Evolutionary conservation across 768 basidiomycete species (phyloP), one percentile per base, ranked within the genome.

Genomic region (Coprinopsis strossmayeri): DNA sequence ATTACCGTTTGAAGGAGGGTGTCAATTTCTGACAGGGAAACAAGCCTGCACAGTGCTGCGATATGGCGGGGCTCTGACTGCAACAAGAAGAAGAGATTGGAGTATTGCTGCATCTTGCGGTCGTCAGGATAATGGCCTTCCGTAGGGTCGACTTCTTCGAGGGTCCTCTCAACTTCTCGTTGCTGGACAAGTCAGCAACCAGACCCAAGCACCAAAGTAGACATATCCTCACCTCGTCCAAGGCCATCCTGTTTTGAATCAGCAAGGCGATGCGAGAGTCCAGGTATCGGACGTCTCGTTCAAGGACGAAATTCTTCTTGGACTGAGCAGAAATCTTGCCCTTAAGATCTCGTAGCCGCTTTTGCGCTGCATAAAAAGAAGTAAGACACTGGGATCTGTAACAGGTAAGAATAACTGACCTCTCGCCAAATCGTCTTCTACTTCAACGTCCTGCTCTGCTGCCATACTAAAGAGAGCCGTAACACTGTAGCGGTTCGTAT

Each of bases 221-320:
- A 34, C 18, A n/a, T 24, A 37, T 42, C 69, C 82, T 54, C 51
- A 91, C 90, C 73, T 95, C 94, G 57, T 96, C 94, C 50, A 89
- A 78, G 41, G 90, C 94, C 91, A 98, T 96, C 55, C 94, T 81
- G 64, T 99, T 98, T 70, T 97, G 94, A 59, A 99, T 99, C 57
- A 99, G 79, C 34, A 99, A 74, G 9, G 95, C 96, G 61, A 99
- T 99, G 47, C 96, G 80, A 30, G 90, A 91, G 72, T 99, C 96
- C 35, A 99, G 82, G 65, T 98, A 99, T 44, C 96, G 87, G 27
- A 99, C 96, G 66, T 99, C 96, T 38, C 96, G 86, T 65, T 99
- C 96, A 10, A 99, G 79, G 34, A 99, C 96, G 59, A 99, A 99
- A 71, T 99, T 99, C 82, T 97, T 98, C 78, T 99, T 99, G 47